These are phyloP conservation scores for Pharus latifolius DNA, from an alignment of 176 grass and related monocot genomes.

Conservation along the genomic window DNA sequence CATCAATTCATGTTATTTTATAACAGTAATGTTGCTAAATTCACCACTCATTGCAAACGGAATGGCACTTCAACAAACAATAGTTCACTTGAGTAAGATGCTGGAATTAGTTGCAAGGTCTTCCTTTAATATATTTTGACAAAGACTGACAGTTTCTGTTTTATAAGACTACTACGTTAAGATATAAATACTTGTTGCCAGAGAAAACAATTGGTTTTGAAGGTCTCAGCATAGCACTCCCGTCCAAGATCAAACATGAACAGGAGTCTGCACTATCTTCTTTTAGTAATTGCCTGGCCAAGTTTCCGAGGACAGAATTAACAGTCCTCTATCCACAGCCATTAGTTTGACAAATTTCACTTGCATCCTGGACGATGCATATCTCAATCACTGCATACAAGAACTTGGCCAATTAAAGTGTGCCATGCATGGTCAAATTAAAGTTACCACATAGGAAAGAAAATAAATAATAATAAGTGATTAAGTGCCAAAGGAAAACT, in stretches of 20 bases:
- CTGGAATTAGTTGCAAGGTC: neutral
- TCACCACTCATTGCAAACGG: neutral
- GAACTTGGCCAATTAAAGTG: neutral
- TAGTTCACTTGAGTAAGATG: neutral
- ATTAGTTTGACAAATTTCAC: neutral
- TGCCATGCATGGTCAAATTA: neutral
- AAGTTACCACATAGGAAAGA: neutral
- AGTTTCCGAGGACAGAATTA: neutral
- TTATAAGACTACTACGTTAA: neutral
- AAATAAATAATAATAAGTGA: neutral
- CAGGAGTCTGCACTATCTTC: neutral
- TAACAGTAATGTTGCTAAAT: neutral
- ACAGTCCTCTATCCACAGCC: neutral
- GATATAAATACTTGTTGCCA: neutral
- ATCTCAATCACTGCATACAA: neutral
- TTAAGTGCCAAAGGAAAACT: constrained; percentile 3
- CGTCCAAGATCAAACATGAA: neutral
- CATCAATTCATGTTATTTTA: neutral
- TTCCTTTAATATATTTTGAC: neutral
- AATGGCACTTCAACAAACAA: neutral
- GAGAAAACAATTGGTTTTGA: neutral
- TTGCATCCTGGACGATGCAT: neutral
- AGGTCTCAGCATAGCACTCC: neutral
- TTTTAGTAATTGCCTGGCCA: neutral
- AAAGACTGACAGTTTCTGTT: neutral